Conservation (phyloP, 2,329 filamentous ascomycete genomes). For the Exophiala xenobiotica region DNA sequence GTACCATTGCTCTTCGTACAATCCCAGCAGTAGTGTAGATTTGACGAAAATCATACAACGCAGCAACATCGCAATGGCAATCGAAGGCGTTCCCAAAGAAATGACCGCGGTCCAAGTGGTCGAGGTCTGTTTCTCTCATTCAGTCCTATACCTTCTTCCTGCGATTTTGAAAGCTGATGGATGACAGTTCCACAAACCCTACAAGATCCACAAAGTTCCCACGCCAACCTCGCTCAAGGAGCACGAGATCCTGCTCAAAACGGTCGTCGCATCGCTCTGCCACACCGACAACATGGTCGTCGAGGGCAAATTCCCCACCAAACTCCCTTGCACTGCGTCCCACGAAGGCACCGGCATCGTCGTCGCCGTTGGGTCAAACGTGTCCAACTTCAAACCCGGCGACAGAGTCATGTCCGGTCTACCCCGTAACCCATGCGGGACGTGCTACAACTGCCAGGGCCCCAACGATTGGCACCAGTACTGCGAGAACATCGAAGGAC, state of each 20-base stretch:
- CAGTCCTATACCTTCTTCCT: background rate
- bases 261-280: slow-evolving; percentile 61
- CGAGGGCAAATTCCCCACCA: slow-evolving; percentile 49
- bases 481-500: slow-evolving; percentile 47
- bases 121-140: slow-evolving; percentile 15
- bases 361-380: slow-evolving; percentile 46
- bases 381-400: slow-evolving; percentile 48
- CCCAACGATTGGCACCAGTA: slow-evolving; percentile 55
- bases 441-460: slow-evolving; percentile 51
- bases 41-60: background rate
- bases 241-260: slow-evolving; percentile 59
- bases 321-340: slow-evolving; percentile 55
- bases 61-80: slow-evolving; percentile 12
- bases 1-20: too few relatives aligned
- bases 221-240: slow-evolving; percentile 49
- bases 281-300: slow-evolving; percentile 62
- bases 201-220: slow-evolving; percentile 52
- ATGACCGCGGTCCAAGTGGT: slow-evolving; percentile 30
- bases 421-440: slow-evolving; percentile 53
- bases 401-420: slow-evolving; percentile 59
- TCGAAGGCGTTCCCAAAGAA: slow-evolving; percentile 25
- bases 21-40: too few relatives aligned
- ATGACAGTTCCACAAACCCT: slow-evolving; percentile 51
- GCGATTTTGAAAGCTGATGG: background rate
- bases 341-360: slow-evolving; percentile 60